Evolutionary conservation across 2,329 filamentous ascomycete species (phyloP).

Genomic region (Sclerotinia spermophila): DNA sequence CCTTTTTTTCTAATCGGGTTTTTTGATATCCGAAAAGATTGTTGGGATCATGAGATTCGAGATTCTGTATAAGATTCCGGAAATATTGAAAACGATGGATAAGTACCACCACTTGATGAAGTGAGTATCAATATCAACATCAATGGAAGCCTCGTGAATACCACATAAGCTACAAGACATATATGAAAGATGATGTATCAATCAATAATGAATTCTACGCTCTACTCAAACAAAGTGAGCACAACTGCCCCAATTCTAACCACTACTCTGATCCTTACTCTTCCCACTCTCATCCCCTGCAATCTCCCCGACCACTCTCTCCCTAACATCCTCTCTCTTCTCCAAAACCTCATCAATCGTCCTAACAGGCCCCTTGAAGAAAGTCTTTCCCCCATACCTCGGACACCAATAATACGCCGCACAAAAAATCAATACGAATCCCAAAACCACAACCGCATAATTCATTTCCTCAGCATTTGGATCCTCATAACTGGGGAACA

Average conservation of each 20-base stretch:
- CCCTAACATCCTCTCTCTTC: not conserved
- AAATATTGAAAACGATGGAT: not conserved
- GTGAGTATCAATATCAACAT: not conserved
- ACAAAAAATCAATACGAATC: constrained; percentile 35
- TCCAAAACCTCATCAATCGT: constrained; percentile 33
- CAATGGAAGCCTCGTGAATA: not conserved
- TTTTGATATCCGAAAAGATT: too few species aligned
- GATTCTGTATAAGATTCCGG: not conserved
- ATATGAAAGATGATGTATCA: too few species aligned
- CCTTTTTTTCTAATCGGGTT: too few species aligned
- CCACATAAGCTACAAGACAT: not conserved
- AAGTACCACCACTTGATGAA: not conserved
- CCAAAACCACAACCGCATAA: constrained; percentile 35
- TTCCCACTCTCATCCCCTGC: not conserved
- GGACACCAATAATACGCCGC: constrained; percentile 35
- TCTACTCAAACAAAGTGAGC: too few species aligned
- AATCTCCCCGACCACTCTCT: not conserved
- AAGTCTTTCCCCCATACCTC: constrained; percentile 34
- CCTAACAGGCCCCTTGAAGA: constrained; percentile 34
- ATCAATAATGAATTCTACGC: too few species aligned
- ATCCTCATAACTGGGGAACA: constrained; percentile 33
- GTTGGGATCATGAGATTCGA: not conserved
- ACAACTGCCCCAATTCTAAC: too few species aligned
- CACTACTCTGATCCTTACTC: not conserved
- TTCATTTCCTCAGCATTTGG: constrained; percentile 35